phyloP scores from a whole-genome alignment of 257 asterid species.

The Capsicum pubescens region DNA sequence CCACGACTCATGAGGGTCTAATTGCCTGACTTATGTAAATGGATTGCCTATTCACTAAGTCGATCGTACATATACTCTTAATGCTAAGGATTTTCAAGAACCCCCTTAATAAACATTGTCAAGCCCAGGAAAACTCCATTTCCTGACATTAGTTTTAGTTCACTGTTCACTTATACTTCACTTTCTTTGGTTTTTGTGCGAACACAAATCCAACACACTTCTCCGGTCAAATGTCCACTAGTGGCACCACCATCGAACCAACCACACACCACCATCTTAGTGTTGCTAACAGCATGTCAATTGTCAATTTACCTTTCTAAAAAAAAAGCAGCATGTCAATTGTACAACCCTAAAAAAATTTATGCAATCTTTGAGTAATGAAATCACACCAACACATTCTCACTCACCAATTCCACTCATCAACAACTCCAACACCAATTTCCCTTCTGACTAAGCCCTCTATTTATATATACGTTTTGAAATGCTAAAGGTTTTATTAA shows the following conservation, averaged over 20 bases:
- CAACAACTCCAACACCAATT: not conserved
- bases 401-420: not conserved
- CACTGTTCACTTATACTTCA: not conserved
- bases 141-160: not conserved
- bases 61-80: not conserved
- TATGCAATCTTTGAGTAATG: not conserved
- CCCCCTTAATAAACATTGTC: not conserved
- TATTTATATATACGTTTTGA: no score
- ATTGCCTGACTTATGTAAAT: not conserved
- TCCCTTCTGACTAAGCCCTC: not conserved
- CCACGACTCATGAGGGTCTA: not conserved
- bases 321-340: no score
- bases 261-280: not conserved
- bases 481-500: no score
- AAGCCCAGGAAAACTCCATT: not conserved
- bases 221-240: not conserved
- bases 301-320: no score
- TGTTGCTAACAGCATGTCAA: not conserved
- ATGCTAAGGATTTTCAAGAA: not conserved
- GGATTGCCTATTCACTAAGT: not conserved
- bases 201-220: not conserved
- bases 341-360: not conserved
- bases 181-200: not conserved
- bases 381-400: not conserved
- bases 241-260: conserved; percentile 11